Conservation (phyloP, 2,329 filamentous ascomycete species). For the Fusarium sp. region DNA sequence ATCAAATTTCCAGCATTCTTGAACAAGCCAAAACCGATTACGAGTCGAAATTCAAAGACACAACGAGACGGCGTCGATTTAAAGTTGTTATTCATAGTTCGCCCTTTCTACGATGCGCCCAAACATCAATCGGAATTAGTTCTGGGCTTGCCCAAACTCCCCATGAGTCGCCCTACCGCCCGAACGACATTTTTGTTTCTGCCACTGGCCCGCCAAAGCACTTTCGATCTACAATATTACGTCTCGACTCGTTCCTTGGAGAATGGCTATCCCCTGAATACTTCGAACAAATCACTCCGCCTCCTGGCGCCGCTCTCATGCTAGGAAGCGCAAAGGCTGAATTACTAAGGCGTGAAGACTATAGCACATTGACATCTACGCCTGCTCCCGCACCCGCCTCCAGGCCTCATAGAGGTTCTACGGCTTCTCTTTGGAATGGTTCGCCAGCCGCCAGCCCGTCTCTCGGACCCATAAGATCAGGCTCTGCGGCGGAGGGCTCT, state of each 20-base stretch:
- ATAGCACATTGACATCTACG: constrained; percentile 58
- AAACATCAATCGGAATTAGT: constrained; percentile 89
- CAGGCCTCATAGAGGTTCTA: constrained; percentile 39
- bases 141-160: constrained; percentile 78
- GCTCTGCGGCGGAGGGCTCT: constrained; percentile 43
- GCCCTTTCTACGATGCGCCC: constrained; percentile 92
- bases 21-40: constrained; percentile 63
- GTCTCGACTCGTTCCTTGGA: constrained; percentile 91
- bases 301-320: constrained; percentile 88
- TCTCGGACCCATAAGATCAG: constrained; percentile 28
- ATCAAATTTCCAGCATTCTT: constrained; percentile 81
- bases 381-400: constrained; percentile 27
- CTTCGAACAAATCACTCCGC: constrained; percentile 90
- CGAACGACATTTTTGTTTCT: constrained; percentile 51
- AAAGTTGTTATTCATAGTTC: constrained; percentile 90
- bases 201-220: constrained; percentile 47
- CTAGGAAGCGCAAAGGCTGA: constrained; percentile 89
- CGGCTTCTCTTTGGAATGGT: constrained; percentile 50
- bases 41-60: constrained; percentile 46
- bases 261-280: constrained; percentile 97
- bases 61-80: constrained; percentile 67
- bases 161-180: constrained; percentile 48
- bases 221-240: constrained; percentile 71
- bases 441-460: constrained; percentile 47
- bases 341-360: constrained; percentile 80